phyloP scores from a whole-genome alignment of 495 filamentous ascomycete species.

The Bacidia gigantensis region DNA sequence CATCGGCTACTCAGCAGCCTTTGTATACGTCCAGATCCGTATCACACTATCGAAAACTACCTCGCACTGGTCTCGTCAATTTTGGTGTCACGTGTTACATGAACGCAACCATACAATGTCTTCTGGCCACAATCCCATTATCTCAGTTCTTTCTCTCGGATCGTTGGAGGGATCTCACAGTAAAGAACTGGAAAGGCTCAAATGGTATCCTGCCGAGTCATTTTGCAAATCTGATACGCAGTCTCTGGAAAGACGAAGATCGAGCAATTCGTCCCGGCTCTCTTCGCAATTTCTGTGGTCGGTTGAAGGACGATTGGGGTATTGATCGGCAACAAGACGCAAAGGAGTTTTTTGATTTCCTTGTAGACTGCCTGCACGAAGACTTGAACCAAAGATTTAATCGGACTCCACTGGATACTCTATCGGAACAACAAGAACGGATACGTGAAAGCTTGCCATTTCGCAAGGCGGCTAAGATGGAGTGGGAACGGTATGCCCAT shows the following conservation, averaged over 20 bases:
- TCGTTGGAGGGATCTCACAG: constrained; percentile 41
- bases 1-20: constrained; percentile 32
- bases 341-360: constrained; percentile 62
- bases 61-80: constrained; percentile 65
- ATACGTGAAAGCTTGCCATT: constrained; percentile 49
- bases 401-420: constrained; percentile 38
- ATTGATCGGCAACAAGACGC: constrained; percentile 62
- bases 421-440: constrained; percentile 49
- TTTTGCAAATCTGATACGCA: constrained; percentile 59
- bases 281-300: constrained; percentile 42
- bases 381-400: constrained; percentile 59
- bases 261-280: constrained; percentile 42
- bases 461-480: constrained; percentile 43
- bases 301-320: constrained; percentile 44
- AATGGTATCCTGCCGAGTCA: constrained; percentile 68
- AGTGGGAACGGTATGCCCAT: constrained; percentile 59
- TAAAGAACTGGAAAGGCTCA: constrained; percentile 55
- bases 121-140: constrained; percentile 63
- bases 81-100: constrained; percentile 79
- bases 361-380: constrained; percentile 59
- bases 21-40: constrained; percentile 31
- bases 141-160: constrained; percentile 50
- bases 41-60: constrained; percentile 38
- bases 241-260: constrained; percentile 58
- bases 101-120: constrained; percentile 73